phyloP scores from a whole-genome alignment of 768 basidiomycete genomes.

The Hortiboletus campestris region DNA sequence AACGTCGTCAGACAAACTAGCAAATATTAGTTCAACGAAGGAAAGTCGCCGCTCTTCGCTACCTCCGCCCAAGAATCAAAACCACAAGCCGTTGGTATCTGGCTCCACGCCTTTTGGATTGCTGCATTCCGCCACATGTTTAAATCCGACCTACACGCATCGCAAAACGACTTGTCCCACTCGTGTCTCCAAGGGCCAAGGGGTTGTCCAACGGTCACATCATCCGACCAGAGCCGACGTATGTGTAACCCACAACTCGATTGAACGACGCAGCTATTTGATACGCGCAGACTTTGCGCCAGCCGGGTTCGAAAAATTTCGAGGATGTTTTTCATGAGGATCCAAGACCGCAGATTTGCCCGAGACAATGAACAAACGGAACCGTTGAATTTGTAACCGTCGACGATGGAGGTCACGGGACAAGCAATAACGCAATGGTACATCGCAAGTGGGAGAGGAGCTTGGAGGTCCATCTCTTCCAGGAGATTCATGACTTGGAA shows the following conservation, averaged over 20 bases:
- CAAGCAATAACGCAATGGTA: slow-evolving; percentile 7
- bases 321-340: slow-evolving; percentile 6
- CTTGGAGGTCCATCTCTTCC: slow-evolving; percentile 1
- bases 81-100: slow-evolving; percentile 4
- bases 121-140: neutral
- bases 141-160: slow-evolving; percentile 3
- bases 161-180: slow-evolving; percentile 16
- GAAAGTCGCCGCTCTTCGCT: neutral
- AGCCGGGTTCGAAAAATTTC: neutral
- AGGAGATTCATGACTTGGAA: slow-evolving; percentile 21
- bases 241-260: slow-evolving; percentile 1
- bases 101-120: slow-evolving; percentile 14
- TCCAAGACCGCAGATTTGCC: slow-evolving; percentile 7
- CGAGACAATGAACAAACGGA: neutral
- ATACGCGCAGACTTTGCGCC: neutral
- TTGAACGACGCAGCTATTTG: neutral
- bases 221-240: slow-evolving; percentile 9
- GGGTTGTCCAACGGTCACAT: neutral
- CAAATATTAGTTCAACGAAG: neutral
- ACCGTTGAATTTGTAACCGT: slow-evolving; percentile 11
- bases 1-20: too few species aligned
- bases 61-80: slow-evolving; percentile 15
- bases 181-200: slow-evolving; percentile 13
- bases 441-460: slow-evolving; percentile 12
- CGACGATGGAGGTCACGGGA: slow-evolving; percentile 1